phyloP scores from a whole-genome alignment of 1,284 basidiomycete genomes.

The Pseudozyma pruni region DNA sequence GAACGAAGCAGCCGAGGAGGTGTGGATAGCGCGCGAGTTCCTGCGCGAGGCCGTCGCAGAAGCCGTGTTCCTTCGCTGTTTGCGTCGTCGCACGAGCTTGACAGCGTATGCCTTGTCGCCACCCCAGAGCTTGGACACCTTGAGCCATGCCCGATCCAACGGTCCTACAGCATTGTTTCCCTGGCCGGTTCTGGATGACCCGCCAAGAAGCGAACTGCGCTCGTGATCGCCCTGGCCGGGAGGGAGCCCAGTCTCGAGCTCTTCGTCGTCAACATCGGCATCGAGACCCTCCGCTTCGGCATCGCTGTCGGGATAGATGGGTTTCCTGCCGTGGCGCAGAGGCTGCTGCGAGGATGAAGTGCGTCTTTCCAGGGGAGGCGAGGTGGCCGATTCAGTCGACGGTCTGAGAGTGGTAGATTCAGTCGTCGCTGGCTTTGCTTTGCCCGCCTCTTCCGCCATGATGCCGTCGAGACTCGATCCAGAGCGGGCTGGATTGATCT shows the following conservation, averaged over 20 bases:
- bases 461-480: background rate
- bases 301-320: constrained; percentile 53
- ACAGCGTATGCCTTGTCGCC: constrained; percentile 44
- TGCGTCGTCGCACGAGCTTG: constrained; percentile 28
- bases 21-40: constrained; percentile 36
- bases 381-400: constrained; percentile 12
- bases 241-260: constrained; percentile 41
- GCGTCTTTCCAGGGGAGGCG: constrained; percentile 33
- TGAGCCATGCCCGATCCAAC: constrained; percentile 42
- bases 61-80: constrained; percentile 29
- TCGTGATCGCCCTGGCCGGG: constrained; percentile 38
- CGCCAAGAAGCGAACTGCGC: constrained; percentile 36
- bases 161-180: constrained; percentile 12
- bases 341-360: constrained; percentile 40
- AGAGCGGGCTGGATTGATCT: background rate
- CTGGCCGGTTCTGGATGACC: constrained; percentile 11
- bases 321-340: constrained; percentile 47
- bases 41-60: constrained; percentile 19
- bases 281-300: constrained; percentile 51
- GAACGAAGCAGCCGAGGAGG: constrained; percentile 32
- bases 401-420: constrained; percentile 7
- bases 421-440: background rate
- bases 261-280: constrained; percentile 50
- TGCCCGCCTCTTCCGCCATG: constrained; percentile 16
- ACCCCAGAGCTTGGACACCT: constrained; percentile 39